Conservation (phyloP, 352 stramenopile genomes). For the Phytophthora pinifolia region DNA sequence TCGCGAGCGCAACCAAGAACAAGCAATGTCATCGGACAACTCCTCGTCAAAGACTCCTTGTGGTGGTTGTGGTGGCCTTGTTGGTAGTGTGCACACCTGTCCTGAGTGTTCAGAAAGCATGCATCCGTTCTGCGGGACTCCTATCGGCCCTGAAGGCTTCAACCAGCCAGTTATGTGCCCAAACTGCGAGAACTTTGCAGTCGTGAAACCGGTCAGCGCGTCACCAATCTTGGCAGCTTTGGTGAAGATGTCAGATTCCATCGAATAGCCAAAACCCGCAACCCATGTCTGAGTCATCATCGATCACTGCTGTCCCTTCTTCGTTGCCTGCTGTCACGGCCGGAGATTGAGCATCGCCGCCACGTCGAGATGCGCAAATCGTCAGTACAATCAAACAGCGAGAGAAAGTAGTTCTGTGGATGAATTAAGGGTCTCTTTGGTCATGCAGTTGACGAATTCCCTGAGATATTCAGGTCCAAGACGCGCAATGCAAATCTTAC, state of each 20-base stretch:
- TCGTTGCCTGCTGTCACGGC: neutral
- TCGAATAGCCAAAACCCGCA: neutral
- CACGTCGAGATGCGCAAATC: neutral
- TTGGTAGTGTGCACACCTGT: conserved; percentile 3
- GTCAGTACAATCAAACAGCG: conserved; percentile 2
- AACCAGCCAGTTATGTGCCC: conserved; percentile 3
- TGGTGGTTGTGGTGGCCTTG: conserved; percentile 1
- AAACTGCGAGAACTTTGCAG: neutral
- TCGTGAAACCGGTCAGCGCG: neutral
- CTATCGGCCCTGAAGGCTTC: conserved; percentile 1
- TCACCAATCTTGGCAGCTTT: conserved; percentile 7
- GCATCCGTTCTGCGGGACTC: conserved; percentile 18
- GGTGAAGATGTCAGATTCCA: neutral
- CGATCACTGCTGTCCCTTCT: neutral
- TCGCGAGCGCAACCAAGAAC: no score
- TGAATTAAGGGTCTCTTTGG: conserved; percentile 9
- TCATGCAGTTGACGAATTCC: conserved; percentile 13
- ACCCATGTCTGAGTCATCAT: neutral
- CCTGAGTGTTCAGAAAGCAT: neutral
- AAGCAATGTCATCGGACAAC: no score
- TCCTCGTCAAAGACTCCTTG: neutral
- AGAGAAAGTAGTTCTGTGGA: conserved; percentile 1
- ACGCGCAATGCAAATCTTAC: conserved; percentile 12
- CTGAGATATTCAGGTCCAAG: conserved; percentile 4
- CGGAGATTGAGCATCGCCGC: neutral